These are phyloP conservation scores for Apiotrichum laibachii DNA, from an alignment of 1,284 basidiomycete species.

Conservation along the genomic window DNA sequence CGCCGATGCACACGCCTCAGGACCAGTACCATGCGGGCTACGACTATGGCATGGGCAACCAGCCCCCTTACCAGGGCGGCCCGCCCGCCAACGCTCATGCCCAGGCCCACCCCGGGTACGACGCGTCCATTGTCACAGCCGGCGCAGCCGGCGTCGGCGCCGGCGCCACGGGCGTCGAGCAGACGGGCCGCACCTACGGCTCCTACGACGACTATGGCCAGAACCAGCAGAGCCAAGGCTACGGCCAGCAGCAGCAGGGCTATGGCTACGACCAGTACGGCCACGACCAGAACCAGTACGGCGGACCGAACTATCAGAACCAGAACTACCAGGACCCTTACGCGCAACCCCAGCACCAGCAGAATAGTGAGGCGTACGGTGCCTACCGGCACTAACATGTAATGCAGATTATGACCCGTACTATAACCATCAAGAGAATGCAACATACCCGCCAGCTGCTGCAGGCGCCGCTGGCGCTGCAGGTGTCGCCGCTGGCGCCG, in stretches of 20 bases:
- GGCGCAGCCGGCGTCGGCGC: slow-evolving; percentile 16
- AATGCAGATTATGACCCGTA: slow-evolving; percentile 7
- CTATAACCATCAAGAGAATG: slow-evolving; percentile 10
- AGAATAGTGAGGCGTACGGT: neutral
- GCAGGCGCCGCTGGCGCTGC: neutral
- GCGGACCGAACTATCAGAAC: too few relatives aligned
- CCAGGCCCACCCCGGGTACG: slow-evolving; percentile 8
- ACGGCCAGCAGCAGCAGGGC: too few relatives aligned
- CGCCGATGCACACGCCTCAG: neutral
- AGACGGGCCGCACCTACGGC: slow-evolving; percentile 25
- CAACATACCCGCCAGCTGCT: slow-evolving; percentile 10
- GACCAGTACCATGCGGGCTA: slow-evolving; percentile 9
- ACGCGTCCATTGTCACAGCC: slow-evolving; percentile 9
- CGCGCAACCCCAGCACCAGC: neutral
- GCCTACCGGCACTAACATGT: slow-evolving; percentile 1
- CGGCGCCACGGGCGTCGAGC: slow-evolving; percentile 34
- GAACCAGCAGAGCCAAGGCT: too few relatives aligned
- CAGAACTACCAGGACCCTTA: slow-evolving; percentile 21
- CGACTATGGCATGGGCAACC: slow-evolving; percentile 10
- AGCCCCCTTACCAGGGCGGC: too few relatives aligned
- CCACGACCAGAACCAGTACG: too few relatives aligned
- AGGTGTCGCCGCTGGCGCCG: neutral
- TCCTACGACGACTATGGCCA: slow-evolving; percentile 1
- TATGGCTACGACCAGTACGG: too few relatives aligned
- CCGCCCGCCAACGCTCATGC: neutral